Percentiles rank a stretch among this genome's conserved stretches.
Conservation (phyloP, 352 stramenopile species). For the Globisporangium apiculatum region DNA sequence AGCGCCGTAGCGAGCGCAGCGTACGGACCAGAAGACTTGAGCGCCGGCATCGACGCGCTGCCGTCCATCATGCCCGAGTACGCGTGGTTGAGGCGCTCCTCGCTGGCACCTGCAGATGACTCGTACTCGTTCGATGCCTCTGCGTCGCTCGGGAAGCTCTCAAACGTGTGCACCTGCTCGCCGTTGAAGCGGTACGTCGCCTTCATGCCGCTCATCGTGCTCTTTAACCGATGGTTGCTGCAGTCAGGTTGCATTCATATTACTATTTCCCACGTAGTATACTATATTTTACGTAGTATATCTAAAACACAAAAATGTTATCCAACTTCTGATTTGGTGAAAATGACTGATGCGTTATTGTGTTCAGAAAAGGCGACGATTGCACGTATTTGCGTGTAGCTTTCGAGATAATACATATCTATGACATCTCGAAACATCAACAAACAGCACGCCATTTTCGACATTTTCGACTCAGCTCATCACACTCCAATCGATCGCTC, state of each 20-base stretch:
- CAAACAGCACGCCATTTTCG: background rate
- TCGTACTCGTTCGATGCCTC: conserved; percentile 72
- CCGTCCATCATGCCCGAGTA: conserved; percentile 66
- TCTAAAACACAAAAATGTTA: too few relatives aligned
- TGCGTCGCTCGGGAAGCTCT: conserved; percentile 44
- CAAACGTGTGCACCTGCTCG: conserved; percentile 58
- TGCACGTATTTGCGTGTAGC: background rate
- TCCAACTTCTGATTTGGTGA: too few relatives aligned
- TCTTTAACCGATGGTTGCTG: background rate
- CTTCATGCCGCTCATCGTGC: conserved; percentile 46
- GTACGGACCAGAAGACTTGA: conserved; percentile 64
- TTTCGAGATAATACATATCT: background rate
- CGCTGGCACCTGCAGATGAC: conserved; percentile 4
- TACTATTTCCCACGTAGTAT: too few relatives aligned
- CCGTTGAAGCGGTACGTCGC: conserved; percentile 61
- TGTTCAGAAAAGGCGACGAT: too few relatives aligned
- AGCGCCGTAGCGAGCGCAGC: conserved; percentile 65
- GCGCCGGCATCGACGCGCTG: conserved; percentile 42
- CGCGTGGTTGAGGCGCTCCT: conserved; percentile 49
- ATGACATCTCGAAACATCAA: background rate
- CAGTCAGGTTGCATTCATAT: background rate
- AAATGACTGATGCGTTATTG: too few relatives aligned
- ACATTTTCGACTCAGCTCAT: background rate
- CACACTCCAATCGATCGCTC: too few relatives aligned
- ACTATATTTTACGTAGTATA: too few relatives aligned